A percentile compares a stretch with the other conserved stretches of the same genome.
These are phyloP conservation scores for Hepatocystis sp. DNA, from an alignment of 169 alveolate genomes.

Conservation along the genomic window DNA sequence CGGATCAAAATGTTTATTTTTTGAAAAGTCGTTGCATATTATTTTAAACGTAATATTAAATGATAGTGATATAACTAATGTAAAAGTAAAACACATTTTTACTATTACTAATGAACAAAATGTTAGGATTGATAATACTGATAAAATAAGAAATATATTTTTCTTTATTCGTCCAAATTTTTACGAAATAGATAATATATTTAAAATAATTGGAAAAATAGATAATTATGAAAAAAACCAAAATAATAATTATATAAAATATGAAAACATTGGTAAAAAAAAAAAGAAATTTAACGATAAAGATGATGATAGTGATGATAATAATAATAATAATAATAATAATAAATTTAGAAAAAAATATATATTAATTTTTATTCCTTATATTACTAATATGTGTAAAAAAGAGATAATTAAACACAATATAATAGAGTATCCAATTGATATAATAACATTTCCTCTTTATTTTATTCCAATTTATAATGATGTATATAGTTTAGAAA, in stretches of 20 bases:
- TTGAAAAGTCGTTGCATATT: slow-evolving; percentile 34
- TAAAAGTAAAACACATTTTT: slow-evolving; percentile 28
- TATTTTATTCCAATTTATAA: slow-evolving; percentile 59
- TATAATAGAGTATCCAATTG: slow-evolving; percentile 6
- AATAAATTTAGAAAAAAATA: too few relatives aligned
- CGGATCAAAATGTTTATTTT: slow-evolving; percentile 40
- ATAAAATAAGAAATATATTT: slow-evolving; percentile 4
- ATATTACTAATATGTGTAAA: slow-evolving; percentile 43
- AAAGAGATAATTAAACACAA: slow-evolving; percentile 31
- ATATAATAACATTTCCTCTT: slow-evolving; percentile 45
- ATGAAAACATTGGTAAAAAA: too few relatives aligned
- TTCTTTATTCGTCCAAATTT: slow-evolving; percentile 57
- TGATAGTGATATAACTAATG: slow-evolving; percentile 48
- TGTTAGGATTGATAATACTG: neutral
- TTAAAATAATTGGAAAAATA: slow-evolving; percentile 45
- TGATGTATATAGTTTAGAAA: slow-evolving; percentile 62
- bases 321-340: too few relatives aligned
- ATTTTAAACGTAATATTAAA: slow-evolving; percentile 26
- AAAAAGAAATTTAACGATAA: too few relatives aligned
- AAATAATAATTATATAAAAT: neutral
- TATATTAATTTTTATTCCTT: slow-evolving; percentile 44
- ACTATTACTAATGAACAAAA: slow-evolving; percentile 16
- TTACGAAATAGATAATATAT: slow-evolving; percentile 44
- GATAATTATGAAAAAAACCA: slow-evolving; percentile 31
- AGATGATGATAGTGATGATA: too few relatives aligned